Base-by-base conservation (phyloP, 345 rosid species). In the Aquilaria sinensis region DNA sequence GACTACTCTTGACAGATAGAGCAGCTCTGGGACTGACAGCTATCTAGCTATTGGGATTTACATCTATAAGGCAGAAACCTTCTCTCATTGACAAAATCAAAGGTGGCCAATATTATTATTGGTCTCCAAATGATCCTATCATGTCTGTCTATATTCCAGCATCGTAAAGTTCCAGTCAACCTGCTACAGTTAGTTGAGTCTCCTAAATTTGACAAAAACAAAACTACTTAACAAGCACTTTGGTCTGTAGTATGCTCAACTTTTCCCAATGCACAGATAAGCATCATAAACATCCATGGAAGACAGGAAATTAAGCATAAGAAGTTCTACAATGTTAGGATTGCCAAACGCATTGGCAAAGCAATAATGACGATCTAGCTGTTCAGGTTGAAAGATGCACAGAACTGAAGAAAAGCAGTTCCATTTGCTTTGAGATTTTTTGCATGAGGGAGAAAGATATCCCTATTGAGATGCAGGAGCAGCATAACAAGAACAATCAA, bases 261-360 rank as follows among this genome's bases (percentile, higher is more conserved):
- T 23, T 15, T 16, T 16, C 23, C 57, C 10, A 5, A 15, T 29
- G 10, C 12, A 9, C 57, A 90, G 97, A 92, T 90, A 65, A 77
- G 87, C 72, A 96, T 88, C 63, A 78, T 91, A 53, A 90, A 85
- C 80, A 75, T 88, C 63, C 96, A 96, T 9, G 67, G 92, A 64
- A 88, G 88, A 70, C 81, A 83, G 68, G 97, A 91, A 68, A 57
- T 88, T 75, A 83, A 94, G 58, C 96, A 91, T 70, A 88, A 88
- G 77, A 88, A 88, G 74, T 90, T 91, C 60, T 88, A 86, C 65
- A 91, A 88, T 67, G 97, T 86, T 14, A 91, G 88, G 94, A 91
- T 61, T 91, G 97, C 85, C 86, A 86, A 66, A 85, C 88, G 94
- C 86, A 88, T 66, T 91, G 96, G 97, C 97, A 91, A 72, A 88